phyloP scores from a whole-genome alignment of 1,139 yeast genomes.

The Sugiyamaella novakii region DNA sequence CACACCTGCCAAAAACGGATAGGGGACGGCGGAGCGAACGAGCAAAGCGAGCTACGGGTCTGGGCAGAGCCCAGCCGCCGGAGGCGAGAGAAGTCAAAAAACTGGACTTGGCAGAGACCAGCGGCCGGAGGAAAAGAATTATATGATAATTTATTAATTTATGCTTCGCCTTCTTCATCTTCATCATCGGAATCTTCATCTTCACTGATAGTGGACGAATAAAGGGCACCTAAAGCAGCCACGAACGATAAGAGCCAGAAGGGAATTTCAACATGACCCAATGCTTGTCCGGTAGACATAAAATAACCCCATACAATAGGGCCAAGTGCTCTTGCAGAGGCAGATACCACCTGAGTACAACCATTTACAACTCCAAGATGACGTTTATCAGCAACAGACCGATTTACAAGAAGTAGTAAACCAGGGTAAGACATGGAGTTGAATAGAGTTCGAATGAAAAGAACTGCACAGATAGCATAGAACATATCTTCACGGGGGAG shows the following conservation, averaged over 20 bases:
- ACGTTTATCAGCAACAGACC: constrained; percentile 37
- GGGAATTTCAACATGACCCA: constrained; percentile 51
- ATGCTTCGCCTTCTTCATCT: constrained; percentile 13
- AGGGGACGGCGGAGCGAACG: constrained; percentile 11
- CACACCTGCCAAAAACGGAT: constrained; percentile 14
- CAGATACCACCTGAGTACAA: constrained; percentile 44
- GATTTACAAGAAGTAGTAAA: constrained; percentile 37
- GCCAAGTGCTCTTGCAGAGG: constrained; percentile 60
- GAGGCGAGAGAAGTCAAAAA: too few relatives aligned
- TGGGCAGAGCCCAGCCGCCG: constrained; percentile 12
- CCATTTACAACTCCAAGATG: constrained; percentile 42
- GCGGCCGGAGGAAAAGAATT: constrained; percentile 11
- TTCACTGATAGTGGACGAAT: constrained; percentile 44
- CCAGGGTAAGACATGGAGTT: constrained; percentile 37
- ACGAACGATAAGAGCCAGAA: constrained; percentile 51
- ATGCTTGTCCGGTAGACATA: constrained; percentile 53
- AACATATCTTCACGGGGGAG: constrained; percentile 22
- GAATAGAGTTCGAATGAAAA: constrained; percentile 28
- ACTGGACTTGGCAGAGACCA: constrained; percentile 8
- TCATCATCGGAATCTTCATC: constrained; percentile 34
- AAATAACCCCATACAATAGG: constrained; percentile 62
- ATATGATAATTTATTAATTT: neutral
- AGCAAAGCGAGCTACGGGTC: constrained; percentile 8
- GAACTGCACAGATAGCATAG: constrained; percentile 15
- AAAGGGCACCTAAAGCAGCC: constrained; percentile 35